Evolutionary conservation across 805 yeast genomes (phyloP), one percentile per base, ranked within the genome.

Genomic region (Lachancea kluyveri): DNA sequence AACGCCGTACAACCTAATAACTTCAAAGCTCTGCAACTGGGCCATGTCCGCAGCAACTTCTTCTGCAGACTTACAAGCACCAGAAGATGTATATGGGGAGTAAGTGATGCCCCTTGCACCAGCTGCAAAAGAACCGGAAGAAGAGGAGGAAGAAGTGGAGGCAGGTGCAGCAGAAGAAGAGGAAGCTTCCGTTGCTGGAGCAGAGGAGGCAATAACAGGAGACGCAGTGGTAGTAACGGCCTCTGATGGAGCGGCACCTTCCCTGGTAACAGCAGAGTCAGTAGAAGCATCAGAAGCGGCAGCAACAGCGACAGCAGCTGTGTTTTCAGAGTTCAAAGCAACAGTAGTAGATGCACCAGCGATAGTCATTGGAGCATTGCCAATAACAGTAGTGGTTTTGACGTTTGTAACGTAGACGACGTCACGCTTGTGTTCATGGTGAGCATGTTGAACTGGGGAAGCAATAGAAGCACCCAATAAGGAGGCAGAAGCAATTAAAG

Each of bases 1-100:
- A 46, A 78, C 85, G 70, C 90, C 92, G 68, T 83, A 83, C 43
- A 83, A 64, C 74, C 94, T 77, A 59, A 83, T 76, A 40, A 77
- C 48, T 33, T 61, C 66, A 62, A 59, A 83, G 37, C 54, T 73
- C 8, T 72, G 37, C 42, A 83, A 62, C 39, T 59, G 38, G 12
- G 70, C 66, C 35, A 83, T 51, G 46, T 83, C 94, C 17, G 74
- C 46, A 37, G 72, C 63, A 44, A 83, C 81, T 46, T 71, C 67
- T 17, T 62, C 42, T 22, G 73, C 60, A 22, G 79, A 53, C 66
- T 83, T 83, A 68, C 94, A 83, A 17, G 62, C 60, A 59, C 88
- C 90, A 39, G 68, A 57, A 36, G 69, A 54, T 37, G 76, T 64
- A 72, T 83, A 83, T 46, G 94, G 94, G 30, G 88, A 76, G 70